Base-by-base conservation (phyloP, 768 basidiomycete genomes). In the Inosperma sp. region DNA sequence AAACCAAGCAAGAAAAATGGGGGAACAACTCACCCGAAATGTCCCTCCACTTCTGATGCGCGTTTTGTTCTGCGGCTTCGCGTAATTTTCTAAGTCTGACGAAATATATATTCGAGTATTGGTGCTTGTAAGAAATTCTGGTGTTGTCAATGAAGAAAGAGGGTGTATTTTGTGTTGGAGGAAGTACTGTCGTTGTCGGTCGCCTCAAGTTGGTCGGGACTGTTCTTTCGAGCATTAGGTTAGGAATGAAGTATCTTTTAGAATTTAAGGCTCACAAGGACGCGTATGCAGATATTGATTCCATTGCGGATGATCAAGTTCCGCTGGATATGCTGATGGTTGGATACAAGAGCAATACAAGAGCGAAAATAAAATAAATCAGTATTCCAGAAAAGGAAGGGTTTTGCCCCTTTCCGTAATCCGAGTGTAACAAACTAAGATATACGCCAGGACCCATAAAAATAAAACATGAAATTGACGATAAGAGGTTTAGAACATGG, bases 81-180 rank as follows among this genome's bases (percentile, higher is more conserved):
- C 76, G 66, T n/a, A 81, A 63, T 3, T 68, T 48, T 17, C 67
- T 63, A 9, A 81, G 65, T 19, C 79, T 62, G 21, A 76, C 60
- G 58, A 77, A 81, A 63, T 81, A 81, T 19, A 81, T 79, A 51
- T 80, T 79, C 4, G 79, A 73, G 57, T 80, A 81, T 58, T 81
- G 79, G 52, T 77, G 73, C 52, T 70, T 77, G 60, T 79, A 81
- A 1, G 78, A 75, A 59, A 73, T 77, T 56, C 75, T 68, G 39
- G 62, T 61, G 10, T 56, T 58, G 21, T 62, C 68, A 30, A 79
- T 73, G 35, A 72, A 54, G 59, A 80, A 81, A 7, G 77, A 77
- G n/a, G 74, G 72, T 21, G 69, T 68, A 21, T 62, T 62, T 21
- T 58, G 53, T 7, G 63, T 62, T 1, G 67, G 63, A 17, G 72